Conservation (phyloP, 2,329 filamentous ascomycete genomes). For the Peltaster fructicola region DNA sequence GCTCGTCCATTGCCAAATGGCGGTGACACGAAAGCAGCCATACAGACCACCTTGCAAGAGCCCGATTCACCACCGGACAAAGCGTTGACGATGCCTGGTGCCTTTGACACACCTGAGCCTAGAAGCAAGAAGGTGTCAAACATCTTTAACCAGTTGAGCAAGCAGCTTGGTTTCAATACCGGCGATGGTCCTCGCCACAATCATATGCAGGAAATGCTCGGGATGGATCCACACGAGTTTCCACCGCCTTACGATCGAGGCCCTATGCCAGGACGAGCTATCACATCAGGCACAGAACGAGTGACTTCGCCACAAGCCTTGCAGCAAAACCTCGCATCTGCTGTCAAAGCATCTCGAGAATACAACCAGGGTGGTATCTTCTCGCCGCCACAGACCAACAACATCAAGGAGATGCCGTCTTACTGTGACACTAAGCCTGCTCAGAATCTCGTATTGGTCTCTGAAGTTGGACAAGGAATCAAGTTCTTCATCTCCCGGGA, state of each 20-base stretch:
- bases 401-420: slow-evolving; percentile 59
- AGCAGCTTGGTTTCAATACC: slow-evolving; percentile 48
- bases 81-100: slow-evolving; percentile 48
- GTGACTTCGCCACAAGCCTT: slow-evolving; percentile 30
- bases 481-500: slow-evolving; percentile 54
- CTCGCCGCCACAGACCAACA: slow-evolving; percentile 49
- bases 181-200: slow-evolving; percentile 24
- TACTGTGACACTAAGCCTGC: slow-evolving; percentile 69
- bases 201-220: slow-evolving; percentile 22
- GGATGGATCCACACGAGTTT: slow-evolving; percentile 7
- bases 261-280: slow-evolving; percentile 7
- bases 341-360: slow-evolving; percentile 60
- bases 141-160: slow-evolving; percentile 51
- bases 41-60: slow-evolving; percentile 4
- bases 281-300: slow-evolving; percentile 15
- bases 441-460: slow-evolving; percentile 54
- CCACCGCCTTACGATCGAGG: slow-evolving; percentile 18
- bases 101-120: slow-evolving; percentile 30
- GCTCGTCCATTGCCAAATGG: slow-evolving; percentile 2
- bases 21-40: slow-evolving; percentile 1
- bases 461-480: slow-evolving; percentile 52
- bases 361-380: slow-evolving; percentile 61
- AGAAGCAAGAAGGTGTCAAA: slow-evolving; percentile 29
- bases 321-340: slow-evolving; percentile 56
- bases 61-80: slow-evolving; percentile 8